Evolutionary conservation across 1,284 basidiomycete genomes (phyloP).

Genomic region (Ceratobasidium sp.): DNA sequence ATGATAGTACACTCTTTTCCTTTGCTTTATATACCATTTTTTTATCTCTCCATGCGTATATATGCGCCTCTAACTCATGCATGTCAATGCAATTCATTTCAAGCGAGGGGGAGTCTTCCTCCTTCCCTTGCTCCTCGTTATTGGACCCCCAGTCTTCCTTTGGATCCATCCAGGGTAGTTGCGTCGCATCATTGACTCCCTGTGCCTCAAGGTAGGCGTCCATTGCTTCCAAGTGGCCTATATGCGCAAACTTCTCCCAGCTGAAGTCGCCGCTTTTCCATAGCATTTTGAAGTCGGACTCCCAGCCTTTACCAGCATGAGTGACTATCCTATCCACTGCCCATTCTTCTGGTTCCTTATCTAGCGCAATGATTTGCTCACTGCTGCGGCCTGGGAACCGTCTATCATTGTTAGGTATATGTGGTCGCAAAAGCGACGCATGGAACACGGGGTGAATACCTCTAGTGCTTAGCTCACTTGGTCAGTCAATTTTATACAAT

Average conservation of each 20-base stretch:
- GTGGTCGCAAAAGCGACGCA: constrained; percentile 49
- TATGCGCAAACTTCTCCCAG: constrained; percentile 53
- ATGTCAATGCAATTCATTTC: too few relatives aligned
- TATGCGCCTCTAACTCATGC: too few relatives aligned
- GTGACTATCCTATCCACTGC: constrained; percentile 55
- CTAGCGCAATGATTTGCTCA: constrained; percentile 6
- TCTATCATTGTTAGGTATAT: constrained; percentile 40
- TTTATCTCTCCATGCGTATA: too few relatives aligned
- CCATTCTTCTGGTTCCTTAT: constrained; percentile 54
- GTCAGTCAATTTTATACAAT: constrained; percentile 55
- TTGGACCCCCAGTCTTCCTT: background rate
- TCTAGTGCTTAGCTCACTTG: constrained; percentile 49
- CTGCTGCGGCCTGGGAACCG: constrained; percentile 25
- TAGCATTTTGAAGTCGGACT: constrained; percentile 55
- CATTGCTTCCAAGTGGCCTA: constrained; percentile 51
- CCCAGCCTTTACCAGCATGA: constrained; percentile 54
- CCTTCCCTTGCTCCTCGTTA: background rate
- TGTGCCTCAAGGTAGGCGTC: constrained; percentile 52
- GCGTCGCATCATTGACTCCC: constrained; percentile 19
- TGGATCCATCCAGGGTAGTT: constrained; percentile 8
- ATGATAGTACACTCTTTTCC: too few relatives aligned
- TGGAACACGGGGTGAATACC: constrained; percentile 52
- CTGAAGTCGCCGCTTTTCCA: constrained; percentile 58
- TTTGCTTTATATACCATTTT: too few relatives aligned
- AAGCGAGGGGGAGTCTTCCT: too few relatives aligned